These are phyloP conservation scores for Eragrostis nindensis DNA, from an alignment of 176 grass and related monocot species.

Conservation along the genomic window DNA sequence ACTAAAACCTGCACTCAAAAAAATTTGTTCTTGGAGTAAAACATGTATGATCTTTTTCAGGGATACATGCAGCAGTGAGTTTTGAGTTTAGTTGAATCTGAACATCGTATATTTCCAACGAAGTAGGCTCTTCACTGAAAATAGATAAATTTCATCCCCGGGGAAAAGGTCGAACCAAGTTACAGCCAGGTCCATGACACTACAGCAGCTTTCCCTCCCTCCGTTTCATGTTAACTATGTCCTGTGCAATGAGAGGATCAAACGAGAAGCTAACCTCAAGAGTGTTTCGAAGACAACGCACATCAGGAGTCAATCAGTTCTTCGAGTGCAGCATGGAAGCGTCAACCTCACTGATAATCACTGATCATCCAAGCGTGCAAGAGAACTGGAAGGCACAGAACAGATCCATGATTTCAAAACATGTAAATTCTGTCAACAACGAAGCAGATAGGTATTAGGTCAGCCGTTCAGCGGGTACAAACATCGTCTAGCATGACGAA, in stretches of 20 bases:
- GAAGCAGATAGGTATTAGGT: too few species aligned
- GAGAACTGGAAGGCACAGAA: neutral
- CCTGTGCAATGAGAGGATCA: slow-evolving; percentile 3
- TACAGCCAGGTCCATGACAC: neutral
- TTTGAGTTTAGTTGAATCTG: slow-evolving; percentile 19
- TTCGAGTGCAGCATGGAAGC: neutral
- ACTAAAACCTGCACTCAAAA: slow-evolving; percentile 56
- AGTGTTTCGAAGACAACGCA: slow-evolving; percentile 26
- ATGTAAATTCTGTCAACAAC: neutral
- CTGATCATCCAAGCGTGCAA: neutral
- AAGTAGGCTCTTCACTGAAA: neutral
- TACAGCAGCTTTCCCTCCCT: neutral
- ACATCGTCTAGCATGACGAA: neutral
- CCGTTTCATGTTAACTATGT: neutral
- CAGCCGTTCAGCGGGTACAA: neutral
- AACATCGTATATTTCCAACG: neutral
- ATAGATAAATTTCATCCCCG: neutral
- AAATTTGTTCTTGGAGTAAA: neutral
- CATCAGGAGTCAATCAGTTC: neutral
- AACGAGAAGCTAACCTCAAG: slow-evolving; percentile 41
- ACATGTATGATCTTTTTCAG: too few species aligned
- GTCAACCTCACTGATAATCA: neutral
- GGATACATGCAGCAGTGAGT: too few species aligned
- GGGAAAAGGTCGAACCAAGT: neutral
- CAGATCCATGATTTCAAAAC: neutral